These are phyloP conservation scores for Hericium rajendrae DNA, from an alignment of 768 basidiomycete species.

Conservation along the genomic window DNA sequence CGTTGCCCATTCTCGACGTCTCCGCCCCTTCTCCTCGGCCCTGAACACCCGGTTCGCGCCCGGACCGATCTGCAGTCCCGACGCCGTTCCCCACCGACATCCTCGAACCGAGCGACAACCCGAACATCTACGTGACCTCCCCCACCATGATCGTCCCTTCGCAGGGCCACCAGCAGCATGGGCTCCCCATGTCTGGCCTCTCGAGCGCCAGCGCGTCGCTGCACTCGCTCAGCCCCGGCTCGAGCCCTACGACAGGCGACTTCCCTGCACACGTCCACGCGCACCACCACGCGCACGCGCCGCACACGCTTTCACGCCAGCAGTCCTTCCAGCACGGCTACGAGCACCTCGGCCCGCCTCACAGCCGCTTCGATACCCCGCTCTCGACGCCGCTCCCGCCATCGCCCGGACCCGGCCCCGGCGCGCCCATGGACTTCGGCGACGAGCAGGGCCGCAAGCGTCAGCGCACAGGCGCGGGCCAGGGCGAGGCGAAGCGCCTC, in stretches of 20 bases:
- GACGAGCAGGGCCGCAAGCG: constrained; percentile 33
- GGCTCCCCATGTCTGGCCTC: constrained; percentile 30
- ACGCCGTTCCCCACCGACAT: constrained; percentile 37
- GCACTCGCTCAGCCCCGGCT: constrained; percentile 39
- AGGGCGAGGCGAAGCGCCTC: constrained; percentile 29
- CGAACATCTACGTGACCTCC: constrained; percentile 68
- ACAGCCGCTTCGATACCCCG: constrained; percentile 21
- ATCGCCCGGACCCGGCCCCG: constrained; percentile 18
- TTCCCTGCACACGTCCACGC: constrained; percentile 25
- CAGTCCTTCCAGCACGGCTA: constrained; percentile 50
- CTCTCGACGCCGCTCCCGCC: constrained; percentile 22
- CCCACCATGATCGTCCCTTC: constrained; percentile 34
- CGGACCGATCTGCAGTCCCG: constrained; percentile 20
- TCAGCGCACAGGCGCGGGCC: constrained; percentile 32
- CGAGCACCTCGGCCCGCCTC: constrained; percentile 14
- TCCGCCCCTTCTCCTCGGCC: neutral
- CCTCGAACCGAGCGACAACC: constrained; percentile 37
- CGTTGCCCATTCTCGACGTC: neutral
- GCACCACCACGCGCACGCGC: constrained; percentile 29
- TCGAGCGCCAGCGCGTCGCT: constrained; percentile 31
- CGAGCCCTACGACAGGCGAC: constrained; percentile 45
- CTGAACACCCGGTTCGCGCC: constrained; percentile 8
- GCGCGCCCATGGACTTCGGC: constrained; percentile 18
- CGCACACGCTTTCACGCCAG: constrained; percentile 42
- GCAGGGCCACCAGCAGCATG: constrained; percentile 11